A percentile compares a stretch with the other conserved stretches of the same genome.
These are phyloP conservation scores for Antitrichia curtipendula DNA, from an alignment of 225 moss, liverwort and hornwort genomes.

Conservation along the genomic window DNA sequence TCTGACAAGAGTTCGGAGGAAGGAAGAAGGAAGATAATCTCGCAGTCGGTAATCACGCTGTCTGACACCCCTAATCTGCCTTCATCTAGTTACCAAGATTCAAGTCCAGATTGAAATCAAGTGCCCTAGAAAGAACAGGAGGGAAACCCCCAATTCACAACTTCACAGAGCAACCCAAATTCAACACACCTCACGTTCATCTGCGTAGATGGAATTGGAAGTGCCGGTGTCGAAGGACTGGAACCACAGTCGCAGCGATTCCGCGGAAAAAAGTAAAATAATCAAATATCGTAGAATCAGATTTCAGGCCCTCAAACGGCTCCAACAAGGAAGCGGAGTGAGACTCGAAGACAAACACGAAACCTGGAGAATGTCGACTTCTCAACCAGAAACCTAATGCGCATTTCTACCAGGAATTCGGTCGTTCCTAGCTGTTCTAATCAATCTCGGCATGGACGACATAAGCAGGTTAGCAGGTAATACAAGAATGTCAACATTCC, in stretches of 20 bases:
- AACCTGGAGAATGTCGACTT: not conserved
- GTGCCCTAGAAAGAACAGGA: not conserved
- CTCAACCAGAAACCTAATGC: not conserved
- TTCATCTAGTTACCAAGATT: not conserved
- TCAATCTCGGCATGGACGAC: not conserved
- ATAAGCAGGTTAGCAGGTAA: not conserved
- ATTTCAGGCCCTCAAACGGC: not conserved
- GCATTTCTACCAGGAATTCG: not conserved
- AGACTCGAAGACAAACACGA: not conserved
- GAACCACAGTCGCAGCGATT: slow-evolving; percentile 20
- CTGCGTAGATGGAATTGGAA: slow-evolving; percentile 22
- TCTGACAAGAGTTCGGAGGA: not conserved
- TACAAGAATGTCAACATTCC: not conserved
- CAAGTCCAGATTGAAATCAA: not conserved
- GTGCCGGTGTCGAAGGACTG: slow-evolving; percentile 13
- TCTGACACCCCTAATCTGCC: not conserved
- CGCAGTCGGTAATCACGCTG: not conserved
- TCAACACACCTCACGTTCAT: slow-evolving; percentile 15
- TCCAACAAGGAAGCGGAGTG: not conserved
- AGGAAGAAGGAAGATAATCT: not conserved
- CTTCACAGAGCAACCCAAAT: not conserved
- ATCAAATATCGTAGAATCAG: not conserved
- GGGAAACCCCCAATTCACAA: not conserved
- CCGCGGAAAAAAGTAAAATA: not conserved
- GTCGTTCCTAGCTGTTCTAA: not conserved